Percentiles rank a stretch among this genome's conserved stretches.
These are phyloP conservation scores for Aspergillus melleus DNA, from an alignment of 2,329 filamentous ascomycete species.

Conservation along the genomic window DNA sequence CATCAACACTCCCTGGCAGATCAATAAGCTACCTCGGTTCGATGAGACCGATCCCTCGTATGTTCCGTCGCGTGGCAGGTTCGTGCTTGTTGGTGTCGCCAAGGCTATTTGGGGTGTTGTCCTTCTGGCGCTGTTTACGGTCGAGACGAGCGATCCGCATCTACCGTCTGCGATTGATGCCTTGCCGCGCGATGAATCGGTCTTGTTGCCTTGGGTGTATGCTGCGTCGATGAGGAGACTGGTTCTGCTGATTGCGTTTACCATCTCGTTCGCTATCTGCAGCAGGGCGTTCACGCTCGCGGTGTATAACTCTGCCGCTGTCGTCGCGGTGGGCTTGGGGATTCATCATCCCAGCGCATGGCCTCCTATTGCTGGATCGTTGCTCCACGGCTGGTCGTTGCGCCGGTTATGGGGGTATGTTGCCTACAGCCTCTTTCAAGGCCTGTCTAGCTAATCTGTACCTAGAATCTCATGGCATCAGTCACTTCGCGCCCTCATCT, in stretches of 20 bases:
- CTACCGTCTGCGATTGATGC: background rate
- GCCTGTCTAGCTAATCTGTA: background rate
- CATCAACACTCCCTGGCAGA: constrained; percentile 24
- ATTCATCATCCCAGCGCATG: constrained; percentile 13
- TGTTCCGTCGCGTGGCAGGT: constrained; percentile 7
- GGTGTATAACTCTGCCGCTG: constrained; percentile 9
- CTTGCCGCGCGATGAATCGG: constrained; percentile 1
- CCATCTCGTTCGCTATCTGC: constrained; percentile 18
- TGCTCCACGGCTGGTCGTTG: constrained; percentile 14
- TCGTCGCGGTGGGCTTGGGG: constrained; percentile 7
- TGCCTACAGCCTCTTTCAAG: background rate
- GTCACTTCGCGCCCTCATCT: constrained; percentile 15
- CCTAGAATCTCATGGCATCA: constrained; percentile 22
- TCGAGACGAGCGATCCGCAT: constrained; percentile 9
- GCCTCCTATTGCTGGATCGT: constrained; percentile 17
- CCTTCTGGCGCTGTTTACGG: constrained; percentile 13
- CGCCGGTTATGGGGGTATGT: constrained; percentile 21
- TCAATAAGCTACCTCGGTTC: constrained; percentile 11
- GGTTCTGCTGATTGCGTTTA: constrained; percentile 8
- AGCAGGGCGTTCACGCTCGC: constrained; percentile 14
- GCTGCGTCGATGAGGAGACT: background rate
- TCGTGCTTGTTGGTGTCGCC: constrained; percentile 3
- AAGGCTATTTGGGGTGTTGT: constrained; percentile 5
- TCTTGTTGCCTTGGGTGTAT: constrained; percentile 8
- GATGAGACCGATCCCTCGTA: background rate